phyloP scores from a whole-genome alignment of 2,329 filamentous ascomycete species.

The Penicillium griseofulvum region DNA sequence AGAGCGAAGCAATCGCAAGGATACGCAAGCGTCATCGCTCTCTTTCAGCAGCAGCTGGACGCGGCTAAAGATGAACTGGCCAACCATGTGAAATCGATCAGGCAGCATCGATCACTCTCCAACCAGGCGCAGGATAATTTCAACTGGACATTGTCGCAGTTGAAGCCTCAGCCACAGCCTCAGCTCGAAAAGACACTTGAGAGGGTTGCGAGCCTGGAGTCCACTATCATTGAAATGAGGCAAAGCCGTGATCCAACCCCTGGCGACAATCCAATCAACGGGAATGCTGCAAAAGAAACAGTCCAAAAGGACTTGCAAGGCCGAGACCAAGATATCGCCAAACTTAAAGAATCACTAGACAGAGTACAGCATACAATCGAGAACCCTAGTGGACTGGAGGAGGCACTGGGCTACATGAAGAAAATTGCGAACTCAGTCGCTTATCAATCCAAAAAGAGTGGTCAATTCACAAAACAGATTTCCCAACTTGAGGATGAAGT shows the following conservation, averaged over 20 bases:
- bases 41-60: conserved; percentile 17
- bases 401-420: neutral
- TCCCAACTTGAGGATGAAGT: neutral
- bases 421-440: neutral
- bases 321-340: neutral
- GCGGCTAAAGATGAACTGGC: conserved; percentile 9
- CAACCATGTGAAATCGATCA: neutral
- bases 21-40: conserved; percentile 26
- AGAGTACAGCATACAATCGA: neutral
- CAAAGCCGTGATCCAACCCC: neutral
- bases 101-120: neutral
- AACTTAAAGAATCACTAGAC: neutral
- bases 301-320: neutral
- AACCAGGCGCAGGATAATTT: neutral
- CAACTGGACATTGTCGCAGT: neutral
- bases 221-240: conserved; percentile 8
- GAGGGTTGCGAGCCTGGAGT: conserved; percentile 19
- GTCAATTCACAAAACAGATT: neutral
- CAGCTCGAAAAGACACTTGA: conserved; percentile 2
- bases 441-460: neutral
- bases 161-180: neutral
- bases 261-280: neutral
- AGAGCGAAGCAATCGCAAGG: conserved; percentile 17
- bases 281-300: neutral
- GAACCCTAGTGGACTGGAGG: neutral